phyloP scores from a whole-genome alignment of 257 asterid species.

The Scutellaria barbata region DNA sequence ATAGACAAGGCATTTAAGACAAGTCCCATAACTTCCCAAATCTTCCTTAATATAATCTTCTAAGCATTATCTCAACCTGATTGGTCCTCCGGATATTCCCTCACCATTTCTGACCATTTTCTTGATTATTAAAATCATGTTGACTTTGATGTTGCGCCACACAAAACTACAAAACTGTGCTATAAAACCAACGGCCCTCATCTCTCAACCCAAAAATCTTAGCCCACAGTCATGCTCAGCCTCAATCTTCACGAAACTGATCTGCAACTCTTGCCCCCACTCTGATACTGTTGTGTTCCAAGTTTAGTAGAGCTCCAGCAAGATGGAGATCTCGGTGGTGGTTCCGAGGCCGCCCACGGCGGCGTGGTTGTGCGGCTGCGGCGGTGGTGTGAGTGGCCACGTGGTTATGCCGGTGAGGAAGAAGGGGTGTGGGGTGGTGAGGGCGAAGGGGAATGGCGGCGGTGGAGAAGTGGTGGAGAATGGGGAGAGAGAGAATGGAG shows the following conservation, averaged over 20 bases:
- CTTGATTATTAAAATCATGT: neutral
- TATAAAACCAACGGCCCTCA: conserved; percentile 39
- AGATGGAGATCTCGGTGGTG: conserved; percentile 61
- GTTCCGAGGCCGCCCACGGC: conserved; percentile 48
- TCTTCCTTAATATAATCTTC: neutral
- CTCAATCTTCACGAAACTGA: conserved; percentile 23
- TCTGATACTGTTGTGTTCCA: neutral
- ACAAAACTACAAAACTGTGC: neutral
- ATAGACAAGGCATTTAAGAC: neutral
- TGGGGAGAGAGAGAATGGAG: conserved; percentile 43
- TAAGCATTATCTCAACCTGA: conserved; percentile 37
- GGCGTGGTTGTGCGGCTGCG: conserved; percentile 46
- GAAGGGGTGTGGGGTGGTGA: conserved; percentile 36
- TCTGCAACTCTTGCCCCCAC: neutral
- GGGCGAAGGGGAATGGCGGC: conserved; percentile 51
- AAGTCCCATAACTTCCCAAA: neutral
- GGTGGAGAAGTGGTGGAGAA: conserved; percentile 49
- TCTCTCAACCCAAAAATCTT: conserved; percentile 31
- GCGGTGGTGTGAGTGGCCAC: conserved; percentile 33
- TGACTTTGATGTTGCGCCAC: conserved; percentile 39
- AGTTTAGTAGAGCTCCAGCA: too few relatives aligned
- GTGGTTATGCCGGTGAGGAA: conserved; percentile 40
- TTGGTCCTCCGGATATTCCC: conserved; percentile 40
- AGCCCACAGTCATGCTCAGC: conserved; percentile 31
- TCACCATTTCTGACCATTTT: neutral